Evolutionary conservation across 352 stramenopile genomes (phyloP).

Genomic region (Phytophthora macrochlamydospora): DNA sequence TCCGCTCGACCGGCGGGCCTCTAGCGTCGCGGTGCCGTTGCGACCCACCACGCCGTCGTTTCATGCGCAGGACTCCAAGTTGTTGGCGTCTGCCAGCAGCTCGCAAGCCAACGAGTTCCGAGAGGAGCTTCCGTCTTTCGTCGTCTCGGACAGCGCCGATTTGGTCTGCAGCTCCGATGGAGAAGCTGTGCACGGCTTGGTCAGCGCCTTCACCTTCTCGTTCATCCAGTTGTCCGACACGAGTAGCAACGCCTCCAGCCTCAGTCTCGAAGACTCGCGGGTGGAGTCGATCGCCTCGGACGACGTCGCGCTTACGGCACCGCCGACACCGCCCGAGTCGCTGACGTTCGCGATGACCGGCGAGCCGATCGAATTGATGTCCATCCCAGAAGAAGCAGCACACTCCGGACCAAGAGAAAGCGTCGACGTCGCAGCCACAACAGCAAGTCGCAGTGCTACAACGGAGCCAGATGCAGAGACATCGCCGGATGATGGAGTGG

Average conservation of each 20-base stretch:
- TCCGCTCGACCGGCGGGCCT: conserved; percentile 19
- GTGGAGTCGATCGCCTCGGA: conserved; percentile 8
- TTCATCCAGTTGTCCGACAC: conserved; percentile 68
- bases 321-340: conserved; percentile 15
- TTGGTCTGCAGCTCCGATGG: conserved; percentile 58
- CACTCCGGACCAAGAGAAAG: conserved; percentile 11
- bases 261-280: conserved; percentile 16
- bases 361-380: conserved; percentile 29
- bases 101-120: conserved; percentile 36
- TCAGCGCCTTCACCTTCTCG: conserved; percentile 71
- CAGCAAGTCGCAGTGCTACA: conserved; percentile 9
- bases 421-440: conserved; percentile 6
- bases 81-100: conserved; percentile 14
- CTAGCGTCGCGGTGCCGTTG: conserved; percentile 19
- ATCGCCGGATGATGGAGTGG: conserved; percentile 5
- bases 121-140: conserved; percentile 52
- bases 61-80: conserved; percentile 21
- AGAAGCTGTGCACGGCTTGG: conserved; percentile 59
- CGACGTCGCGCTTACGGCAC: not conserved
- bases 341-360: conserved; percentile 24
- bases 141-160: conserved; percentile 49
- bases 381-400: conserved; percentile 37
- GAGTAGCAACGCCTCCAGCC: conserved; percentile 33
- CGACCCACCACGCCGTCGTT: conserved; percentile 41
- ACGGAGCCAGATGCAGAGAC: conserved; percentile 25